Percentiles rank a stretch among this genome's conserved stretches.
These are phyloP conservation scores for Leishmania tropica DNA, from an alignment of 208 protist genomes.

Conservation along the genomic window DNA sequence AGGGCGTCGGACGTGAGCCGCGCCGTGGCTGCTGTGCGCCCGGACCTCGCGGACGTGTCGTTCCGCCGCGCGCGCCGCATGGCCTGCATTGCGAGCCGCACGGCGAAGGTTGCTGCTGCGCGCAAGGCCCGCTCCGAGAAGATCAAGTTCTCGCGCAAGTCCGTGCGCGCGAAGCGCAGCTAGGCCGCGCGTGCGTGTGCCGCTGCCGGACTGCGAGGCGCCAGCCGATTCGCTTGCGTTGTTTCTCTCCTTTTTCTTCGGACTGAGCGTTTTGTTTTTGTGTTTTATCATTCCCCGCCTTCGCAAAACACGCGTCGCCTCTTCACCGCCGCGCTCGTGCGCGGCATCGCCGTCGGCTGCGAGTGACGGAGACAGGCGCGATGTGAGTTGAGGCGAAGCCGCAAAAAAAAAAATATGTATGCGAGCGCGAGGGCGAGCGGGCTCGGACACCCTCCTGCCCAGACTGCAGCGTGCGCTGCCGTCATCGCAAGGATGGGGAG, in stretches of 20 bases:
- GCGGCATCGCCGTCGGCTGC: slow-evolving; percentile 60
- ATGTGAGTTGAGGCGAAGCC: slow-evolving; percentile 72
- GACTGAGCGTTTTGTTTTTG: no score
- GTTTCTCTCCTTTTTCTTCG: slow-evolving; percentile 3
- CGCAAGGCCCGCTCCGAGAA: slow-evolving; percentile 84
- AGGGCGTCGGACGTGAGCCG: slow-evolving; percentile 74
- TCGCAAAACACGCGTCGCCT: no score
- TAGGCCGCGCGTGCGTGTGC: slow-evolving; percentile 19
- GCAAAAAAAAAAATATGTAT: background rate
- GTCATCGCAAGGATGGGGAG: background rate
- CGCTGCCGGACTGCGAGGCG: background rate
- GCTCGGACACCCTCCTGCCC: background rate
- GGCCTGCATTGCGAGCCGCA: slow-evolving; percentile 59
- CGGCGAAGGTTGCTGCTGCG: slow-evolving; percentile 63
- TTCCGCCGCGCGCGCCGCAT: slow-evolving; percentile 86
- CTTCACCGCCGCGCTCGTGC: no score
- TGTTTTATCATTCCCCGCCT: no score
- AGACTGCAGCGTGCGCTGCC: background rate
- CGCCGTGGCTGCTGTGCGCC: slow-evolving; percentile 74
- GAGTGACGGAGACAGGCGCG: slow-evolving; percentile 66
- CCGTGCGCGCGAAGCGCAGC: slow-evolving; percentile 70
- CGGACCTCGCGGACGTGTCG: slow-evolving; percentile 76
- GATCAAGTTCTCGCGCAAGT: slow-evolving; percentile 75
- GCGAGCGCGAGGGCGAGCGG: no score
- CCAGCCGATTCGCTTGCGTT: slow-evolving; percentile 1